Percentiles rank a stretch among this genome's conserved stretches.
Conservation (phyloP, 2,329 filamentous ascomycete genomes). For the Drechslerella coelobrocha region DNA sequence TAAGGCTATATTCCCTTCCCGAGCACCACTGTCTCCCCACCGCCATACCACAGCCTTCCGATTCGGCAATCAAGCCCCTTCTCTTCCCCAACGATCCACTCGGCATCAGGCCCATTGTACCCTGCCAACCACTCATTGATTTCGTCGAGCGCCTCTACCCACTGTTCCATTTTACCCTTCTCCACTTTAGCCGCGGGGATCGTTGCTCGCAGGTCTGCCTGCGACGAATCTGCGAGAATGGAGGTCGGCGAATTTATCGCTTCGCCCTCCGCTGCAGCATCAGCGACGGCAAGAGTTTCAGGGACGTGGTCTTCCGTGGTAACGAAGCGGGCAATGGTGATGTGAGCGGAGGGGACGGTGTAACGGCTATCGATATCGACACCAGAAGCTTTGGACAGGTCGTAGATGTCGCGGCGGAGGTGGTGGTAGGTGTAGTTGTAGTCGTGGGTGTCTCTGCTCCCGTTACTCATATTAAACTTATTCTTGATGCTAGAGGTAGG, state of each 20-base stretch:
- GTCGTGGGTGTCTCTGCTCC: slow-evolving; percentile 20
- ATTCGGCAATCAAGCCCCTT: slow-evolving; percentile 77
- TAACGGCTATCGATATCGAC: slow-evolving; percentile 79
- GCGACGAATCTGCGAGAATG: slow-evolving; percentile 41
- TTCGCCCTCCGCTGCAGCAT: slow-evolving; percentile 58
- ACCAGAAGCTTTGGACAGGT: slow-evolving; percentile 67
- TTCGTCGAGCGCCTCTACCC: slow-evolving; percentile 74
- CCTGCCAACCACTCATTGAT: slow-evolving; percentile 76
- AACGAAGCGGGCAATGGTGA: slow-evolving; percentile 85
- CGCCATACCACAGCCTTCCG: slow-evolving; percentile 86
- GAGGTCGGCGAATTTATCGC: slow-evolving; percentile 45
- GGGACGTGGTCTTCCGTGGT: slow-evolving; percentile 68
- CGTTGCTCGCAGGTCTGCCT: slow-evolving; percentile 54
- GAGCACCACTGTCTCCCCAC: slow-evolving; percentile 70
- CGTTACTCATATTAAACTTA: neutral
- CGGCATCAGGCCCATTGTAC: slow-evolving; percentile 68
- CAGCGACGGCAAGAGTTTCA: slow-evolving; percentile 34
- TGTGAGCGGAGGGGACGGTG: slow-evolving; percentile 85
- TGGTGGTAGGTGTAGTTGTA: slow-evolving; percentile 86
- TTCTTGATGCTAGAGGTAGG: neutral
- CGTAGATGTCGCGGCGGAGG: slow-evolving; percentile 78
- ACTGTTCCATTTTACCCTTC: slow-evolving; percentile 65
- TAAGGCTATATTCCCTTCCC: slow-evolving; percentile 37
- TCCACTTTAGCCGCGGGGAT: slow-evolving; percentile 57
- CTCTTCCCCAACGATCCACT: slow-evolving; percentile 89